phyloP scores from a whole-genome alignment of 805 yeast genomes.

The Komagataella populi region DNA sequence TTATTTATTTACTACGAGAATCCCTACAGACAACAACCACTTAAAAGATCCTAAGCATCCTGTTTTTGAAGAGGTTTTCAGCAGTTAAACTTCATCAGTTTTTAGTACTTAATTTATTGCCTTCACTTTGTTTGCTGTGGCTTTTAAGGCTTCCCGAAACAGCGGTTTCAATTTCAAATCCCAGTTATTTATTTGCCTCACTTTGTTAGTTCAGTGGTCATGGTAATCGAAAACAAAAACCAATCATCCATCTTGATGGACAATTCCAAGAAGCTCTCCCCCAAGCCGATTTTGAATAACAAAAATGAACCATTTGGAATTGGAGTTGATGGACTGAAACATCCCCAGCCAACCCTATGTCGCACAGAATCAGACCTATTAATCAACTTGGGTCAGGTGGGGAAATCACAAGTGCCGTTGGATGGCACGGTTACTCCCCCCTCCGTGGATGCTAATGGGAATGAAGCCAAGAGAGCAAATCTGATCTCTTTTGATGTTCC shows the following conservation, averaged over 20 bases:
- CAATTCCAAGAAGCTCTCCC: not conserved
- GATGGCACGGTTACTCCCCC: not conserved
- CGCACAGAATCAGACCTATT: not conserved
- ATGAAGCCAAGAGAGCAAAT: constrained; percentile 7
- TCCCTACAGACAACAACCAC: not conserved
- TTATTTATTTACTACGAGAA: not conserved
- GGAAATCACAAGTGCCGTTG: not conserved
- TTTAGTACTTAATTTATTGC: not conserved
- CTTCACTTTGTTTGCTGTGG: not conserved
- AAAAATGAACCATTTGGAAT: not conserved
- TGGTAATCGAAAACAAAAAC: not conserved
- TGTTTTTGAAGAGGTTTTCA: not conserved
- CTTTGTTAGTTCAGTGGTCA: not conserved
- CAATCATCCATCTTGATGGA: not conserved
- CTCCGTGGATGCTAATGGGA: constrained; percentile 1
- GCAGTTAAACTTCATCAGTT: not conserved
- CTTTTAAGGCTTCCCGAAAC: not conserved
- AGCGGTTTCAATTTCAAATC: not conserved
- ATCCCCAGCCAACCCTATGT: not conserved
- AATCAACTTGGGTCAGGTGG: not conserved
- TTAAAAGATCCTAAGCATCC: not conserved
- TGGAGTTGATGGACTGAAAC: not conserved
- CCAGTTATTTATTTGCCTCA: not conserved
- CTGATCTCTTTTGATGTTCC: constrained; percentile 35
- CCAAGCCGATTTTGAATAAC: not conserved